These are phyloP conservation scores for Mucor indicus DNA, from an alignment of 371 early-diverging fungal genomes.

Conservation along the genomic window DNA sequence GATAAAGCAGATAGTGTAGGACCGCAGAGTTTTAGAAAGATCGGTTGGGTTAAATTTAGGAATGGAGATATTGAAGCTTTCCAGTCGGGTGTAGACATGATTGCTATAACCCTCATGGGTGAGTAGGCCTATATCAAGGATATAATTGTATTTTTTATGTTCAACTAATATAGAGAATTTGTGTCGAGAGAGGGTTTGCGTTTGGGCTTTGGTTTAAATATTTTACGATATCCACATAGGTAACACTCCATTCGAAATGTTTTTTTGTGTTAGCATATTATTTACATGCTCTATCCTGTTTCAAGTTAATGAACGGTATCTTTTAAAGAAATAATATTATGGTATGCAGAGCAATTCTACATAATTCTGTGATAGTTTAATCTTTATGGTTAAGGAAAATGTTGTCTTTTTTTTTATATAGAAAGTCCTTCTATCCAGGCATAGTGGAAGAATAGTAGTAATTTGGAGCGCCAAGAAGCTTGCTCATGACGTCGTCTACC, in stretches of 20 bases:
- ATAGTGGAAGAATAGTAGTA: too few relatives aligned
- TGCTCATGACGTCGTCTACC: too few relatives aligned
- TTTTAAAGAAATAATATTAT: slow-evolving; percentile 5
- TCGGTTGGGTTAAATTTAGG: slow-evolving; percentile 1
- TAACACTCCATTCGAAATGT: slow-evolving; percentile 2
- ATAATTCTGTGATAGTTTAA: not conserved
- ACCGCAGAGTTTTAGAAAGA: slow-evolving; percentile 2
- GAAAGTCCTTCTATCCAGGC: too few relatives aligned
- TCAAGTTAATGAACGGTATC: slow-evolving; percentile 7
- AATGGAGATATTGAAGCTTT: slow-evolving; percentile 13
- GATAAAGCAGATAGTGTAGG: not conserved
- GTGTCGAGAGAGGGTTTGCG: slow-evolving; percentile 7
- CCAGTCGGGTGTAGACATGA: slow-evolving; percentile 12
- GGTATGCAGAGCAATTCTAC: not conserved
- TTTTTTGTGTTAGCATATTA: slow-evolving; percentile 1
- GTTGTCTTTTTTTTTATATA: too few relatives aligned
- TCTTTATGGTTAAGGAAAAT: too few relatives aligned
- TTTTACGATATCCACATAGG: slow-evolving; percentile 1
- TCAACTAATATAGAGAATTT: slow-evolving; percentile 8
- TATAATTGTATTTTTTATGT: slow-evolving; percentile 14
- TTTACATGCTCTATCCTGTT: slow-evolving; percentile 1
- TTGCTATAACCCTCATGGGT: slow-evolving; percentile 17
- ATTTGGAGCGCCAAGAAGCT: too few relatives aligned
- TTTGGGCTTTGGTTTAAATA: not conserved
- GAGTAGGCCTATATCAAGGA: slow-evolving; percentile 14